Conservation (phyloP, 2,329 filamentous ascomycete genomes). For the Cryphonectria radicalis region DNA sequence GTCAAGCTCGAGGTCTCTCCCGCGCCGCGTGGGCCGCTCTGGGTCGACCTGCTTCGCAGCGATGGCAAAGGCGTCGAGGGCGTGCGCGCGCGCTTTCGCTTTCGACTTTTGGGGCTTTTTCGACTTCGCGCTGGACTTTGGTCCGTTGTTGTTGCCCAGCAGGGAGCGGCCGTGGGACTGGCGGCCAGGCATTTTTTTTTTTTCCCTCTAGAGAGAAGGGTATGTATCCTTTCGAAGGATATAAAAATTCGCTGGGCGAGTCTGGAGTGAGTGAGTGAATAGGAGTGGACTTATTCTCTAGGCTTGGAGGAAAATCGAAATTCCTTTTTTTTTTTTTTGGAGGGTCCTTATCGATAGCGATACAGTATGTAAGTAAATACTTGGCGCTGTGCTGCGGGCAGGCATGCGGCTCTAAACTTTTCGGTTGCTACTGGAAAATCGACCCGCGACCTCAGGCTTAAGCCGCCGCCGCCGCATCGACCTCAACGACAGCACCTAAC, state of each 20-base stretch:
- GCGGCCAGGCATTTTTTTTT: constrained; percentile 55
- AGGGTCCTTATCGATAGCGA: constrained; percentile 26
- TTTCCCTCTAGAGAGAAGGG: not conserved
- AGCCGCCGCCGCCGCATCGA: not conserved
- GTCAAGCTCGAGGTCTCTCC: constrained; percentile 57
- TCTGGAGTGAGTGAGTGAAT: not conserved
- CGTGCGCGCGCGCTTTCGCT: constrained; percentile 53
- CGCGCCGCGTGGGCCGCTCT: constrained; percentile 41
- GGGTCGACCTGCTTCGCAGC: constrained; percentile 56
- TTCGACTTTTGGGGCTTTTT: constrained; percentile 47
- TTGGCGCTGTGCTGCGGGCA: not conserved
- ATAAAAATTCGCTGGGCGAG: not conserved
- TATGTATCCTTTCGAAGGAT: not conserved
- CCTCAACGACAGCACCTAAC: not conserved
- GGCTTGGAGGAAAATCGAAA: constrained; percentile 9
- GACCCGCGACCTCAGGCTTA: not conserved
- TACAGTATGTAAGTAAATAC: not conserved
- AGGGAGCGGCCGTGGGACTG: constrained; percentile 62
- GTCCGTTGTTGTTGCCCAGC: constrained; percentile 38
- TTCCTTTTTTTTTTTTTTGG: constrained; percentile 26
- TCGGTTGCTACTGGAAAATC: constrained; percentile 12
- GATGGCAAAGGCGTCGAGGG: constrained; percentile 61
- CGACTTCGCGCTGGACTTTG: constrained; percentile 28
- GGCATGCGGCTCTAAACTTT: constrained; percentile 21
- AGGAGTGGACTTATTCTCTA: not conserved